A percentile compares a stretch with the other conserved stretches of the same genome.
These are phyloP conservation scores for Apiospora phragmitis DNA, from an alignment of 2,329 filamentous ascomycete genomes.

Conservation along the genomic window DNA sequence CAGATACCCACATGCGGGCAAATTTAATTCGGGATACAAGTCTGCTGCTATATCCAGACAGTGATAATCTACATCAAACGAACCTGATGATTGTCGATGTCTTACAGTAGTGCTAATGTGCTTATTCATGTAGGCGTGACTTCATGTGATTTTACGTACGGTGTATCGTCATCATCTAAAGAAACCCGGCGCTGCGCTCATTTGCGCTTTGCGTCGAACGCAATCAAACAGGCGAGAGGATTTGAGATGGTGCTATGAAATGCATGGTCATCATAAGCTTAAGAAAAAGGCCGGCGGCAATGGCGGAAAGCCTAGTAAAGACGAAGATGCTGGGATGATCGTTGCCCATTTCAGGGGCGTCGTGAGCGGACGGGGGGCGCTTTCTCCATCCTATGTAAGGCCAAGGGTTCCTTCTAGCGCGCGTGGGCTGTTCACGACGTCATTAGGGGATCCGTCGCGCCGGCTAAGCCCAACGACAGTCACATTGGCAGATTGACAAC, in stretches of 20 bases:
- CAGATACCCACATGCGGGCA: not conserved
- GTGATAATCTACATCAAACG: not conserved
- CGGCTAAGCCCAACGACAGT: not conserved
- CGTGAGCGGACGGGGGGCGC: not conserved
- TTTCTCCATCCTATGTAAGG: not conserved
- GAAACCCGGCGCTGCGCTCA: not conserved
- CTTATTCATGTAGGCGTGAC: not conserved
- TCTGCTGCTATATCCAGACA: not conserved
- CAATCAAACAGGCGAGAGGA: not conserved
- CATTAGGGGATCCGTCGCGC: not conserved
- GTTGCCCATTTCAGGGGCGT: not conserved
- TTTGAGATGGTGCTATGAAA: not conserved
- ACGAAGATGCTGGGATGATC: not conserved
- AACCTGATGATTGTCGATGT: not conserved
- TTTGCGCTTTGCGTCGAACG: not conserved
- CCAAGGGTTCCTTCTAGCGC: not conserved
- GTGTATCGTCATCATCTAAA: not conserved
- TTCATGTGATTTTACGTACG: not conserved
- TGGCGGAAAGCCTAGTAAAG: conserved; percentile 2
- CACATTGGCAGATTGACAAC: conserved; percentile 5
- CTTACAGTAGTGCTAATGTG: not conserved
- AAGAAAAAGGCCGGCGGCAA: not conserved
- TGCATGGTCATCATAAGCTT: not conserved
- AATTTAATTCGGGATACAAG: not conserved
- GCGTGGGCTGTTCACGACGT: not conserved